Evolutionary conservation across 2,329 filamentous ascomycete genomes (phyloP), one percentile per base, ranked within the genome.

Genomic region (Colletotrichum musicola): DNA sequence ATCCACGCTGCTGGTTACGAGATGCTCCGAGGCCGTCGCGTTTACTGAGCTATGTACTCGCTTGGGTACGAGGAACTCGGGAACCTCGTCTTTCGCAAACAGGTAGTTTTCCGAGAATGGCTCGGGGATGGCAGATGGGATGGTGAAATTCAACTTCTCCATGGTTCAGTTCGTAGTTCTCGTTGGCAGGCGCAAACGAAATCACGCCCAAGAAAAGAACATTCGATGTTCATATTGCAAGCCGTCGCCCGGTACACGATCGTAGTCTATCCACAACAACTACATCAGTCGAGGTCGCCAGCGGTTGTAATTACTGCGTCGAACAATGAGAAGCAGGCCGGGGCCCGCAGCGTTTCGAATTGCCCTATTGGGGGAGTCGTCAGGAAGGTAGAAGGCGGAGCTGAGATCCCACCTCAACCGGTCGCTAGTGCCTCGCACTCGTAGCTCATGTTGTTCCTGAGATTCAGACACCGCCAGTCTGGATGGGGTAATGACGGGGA

Each of bases 401-500:
- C 40, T 4, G 7, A 35, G 30, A 35, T 42, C 13, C 40, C 40
- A 42, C 40, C 40, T 35, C 30, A 35, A 35, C 30, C 10, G 30
- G 7, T 35, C 30, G 30, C 30, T 35, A 35, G 30, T 35, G 30
- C 13, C 40, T 42, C 16, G 14, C 13, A 14, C 14, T 42, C 40
- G 40, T 42, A n/a, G 40, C 10, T n/a, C 16, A 42, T 14, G 6
- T n/a, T n/a, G 14, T 16, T 47, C 49, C 12, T 16, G 20, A 27
- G 6, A 20, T 51, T 13, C 16, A 13, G 30, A 60, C 18, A 49
- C 30, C 46, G 18, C 20, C 44, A 27, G 44, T 40, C 27, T 40
- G 35, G 46, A 40, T 60, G 46, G 57, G 44, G 57, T 40, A 50
- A 60, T 40, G 20, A 60, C 46, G 57, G 44, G 57, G 57, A 60